Evolutionary conservation across 805 yeast species (phyloP), one percentile per base, ranked within the genome.

Genomic region (Teunomyces atbi): DNA sequence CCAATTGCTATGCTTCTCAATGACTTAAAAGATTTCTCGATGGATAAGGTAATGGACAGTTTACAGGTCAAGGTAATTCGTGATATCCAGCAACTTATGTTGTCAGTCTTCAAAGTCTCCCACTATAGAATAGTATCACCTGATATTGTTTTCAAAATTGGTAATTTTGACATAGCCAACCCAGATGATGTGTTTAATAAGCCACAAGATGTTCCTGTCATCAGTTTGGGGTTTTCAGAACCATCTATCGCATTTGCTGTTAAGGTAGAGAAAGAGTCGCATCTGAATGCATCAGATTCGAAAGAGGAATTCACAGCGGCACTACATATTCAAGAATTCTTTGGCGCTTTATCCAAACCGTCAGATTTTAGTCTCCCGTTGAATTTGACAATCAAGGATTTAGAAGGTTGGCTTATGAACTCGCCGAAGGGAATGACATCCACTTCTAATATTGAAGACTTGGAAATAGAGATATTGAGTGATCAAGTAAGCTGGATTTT

Each of bases 1-100:
- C 57, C 74, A 1, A 23, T 80, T 0, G 64, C 75, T 1, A 65
- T 62, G 0, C 54, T 82, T 28, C 40, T 66, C 1, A 62, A 63
- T 3, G 61, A 64, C 1, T 53, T 67, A 11, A 66, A 69, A 19
- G 62, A 61, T 13, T 66, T 68, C 12, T 67, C 76, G 2, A 58
- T 82, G 28, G 74, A 73, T 7, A 69, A 73, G 10, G 69, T 81
- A 4, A 66, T 90, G 54, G 97, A 91, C 60, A 60, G 61, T 13
- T 64, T 89, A 12, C 95, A 91, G 48, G 61, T 79, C 13, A 78
- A 79, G 7, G 77, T 85, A 2, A 71, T 87, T 10, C 61, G 64
- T 28, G 64, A 68, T 6, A 61, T 87, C 20, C 64, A 69, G 20
- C 43, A 42, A 6, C 59, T 66, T 18, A 56, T 75, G 38, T 45